A percentile compares a stretch with the other conserved stretches of the same genome.
phyloP scores from a whole-genome alignment of 306 rosid genomes.

The Astragalus glycyphyllos region DNA sequence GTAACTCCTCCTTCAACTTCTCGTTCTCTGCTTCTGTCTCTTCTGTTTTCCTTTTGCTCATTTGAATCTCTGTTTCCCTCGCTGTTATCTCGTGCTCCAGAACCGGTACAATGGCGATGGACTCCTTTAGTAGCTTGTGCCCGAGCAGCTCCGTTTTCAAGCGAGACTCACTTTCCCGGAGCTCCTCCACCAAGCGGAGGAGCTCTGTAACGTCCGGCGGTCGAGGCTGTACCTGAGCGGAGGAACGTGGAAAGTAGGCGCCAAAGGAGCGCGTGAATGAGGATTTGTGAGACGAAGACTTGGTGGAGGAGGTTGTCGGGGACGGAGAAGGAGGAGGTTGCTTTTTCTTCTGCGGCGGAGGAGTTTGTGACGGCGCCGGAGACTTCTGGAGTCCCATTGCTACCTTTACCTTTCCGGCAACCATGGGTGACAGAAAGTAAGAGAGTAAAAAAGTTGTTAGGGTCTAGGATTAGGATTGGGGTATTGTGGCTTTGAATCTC shows the following conservation, averaged over 20 bases:
- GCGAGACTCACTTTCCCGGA: conserved; percentile 92
- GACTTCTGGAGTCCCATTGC: conserved; percentile 92
- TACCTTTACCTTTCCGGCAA: conserved; percentile 82
- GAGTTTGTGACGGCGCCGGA: conserved; percentile 49
- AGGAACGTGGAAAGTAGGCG: conserved; percentile 87
- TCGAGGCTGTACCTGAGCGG: conserved; percentile 94
- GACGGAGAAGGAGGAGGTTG: conserved; percentile 58
- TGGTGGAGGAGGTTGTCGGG: conserved; percentile 50
- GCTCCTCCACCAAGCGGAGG: conserved; percentile 79
- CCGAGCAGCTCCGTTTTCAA: conserved; percentile 88
- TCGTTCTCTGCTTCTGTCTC: conserved; percentile 64
- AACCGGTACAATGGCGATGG: conserved; percentile 79
- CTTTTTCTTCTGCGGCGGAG: conserved; percentile 58
- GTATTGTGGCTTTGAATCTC: conserved; percentile 47
- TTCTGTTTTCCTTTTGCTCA: conserved; percentile 47
- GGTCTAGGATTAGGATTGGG: not conserved
- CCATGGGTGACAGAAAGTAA: conserved; percentile 51
- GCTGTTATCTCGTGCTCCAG: conserved; percentile 70
- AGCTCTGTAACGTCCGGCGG: conserved; percentile 95
- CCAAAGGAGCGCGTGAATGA: conserved; percentile 89
- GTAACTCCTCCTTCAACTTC: conserved; percentile 51
- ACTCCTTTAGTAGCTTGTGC: conserved; percentile 78
- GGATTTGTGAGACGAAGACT: conserved; percentile 65
- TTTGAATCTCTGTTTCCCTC: conserved; percentile 64
- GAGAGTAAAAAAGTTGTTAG: not conserved